A percentile compares a stretch with the other conserved stretches of the same genome.
These are phyloP conservation scores for Aurinia saxatilis DNA, from an alignment of 345 rosid species.

Conservation along the genomic window DNA sequence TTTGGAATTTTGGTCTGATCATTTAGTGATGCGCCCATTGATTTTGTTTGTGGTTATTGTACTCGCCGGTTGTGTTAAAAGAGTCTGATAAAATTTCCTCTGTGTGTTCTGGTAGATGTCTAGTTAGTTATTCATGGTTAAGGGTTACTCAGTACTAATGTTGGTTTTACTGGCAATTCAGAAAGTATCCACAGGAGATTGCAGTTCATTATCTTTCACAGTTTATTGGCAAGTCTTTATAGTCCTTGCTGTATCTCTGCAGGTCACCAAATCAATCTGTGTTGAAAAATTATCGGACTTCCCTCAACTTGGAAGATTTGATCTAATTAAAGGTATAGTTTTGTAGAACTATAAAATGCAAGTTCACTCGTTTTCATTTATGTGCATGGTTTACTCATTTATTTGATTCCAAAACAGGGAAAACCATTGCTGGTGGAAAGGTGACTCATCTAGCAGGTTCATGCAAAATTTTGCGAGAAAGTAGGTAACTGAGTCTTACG, in stretches of 20 bases:
- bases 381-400: background rate
- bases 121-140: no score
- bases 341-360: background rate
- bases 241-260: background rate
- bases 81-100: background rate
- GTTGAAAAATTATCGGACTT: constrained; percentile 78
- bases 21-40: no score
- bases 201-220: no score
- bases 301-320: constrained; percentile 92
- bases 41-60: background rate
- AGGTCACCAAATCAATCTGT: constrained; percentile 78
- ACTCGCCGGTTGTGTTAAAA: background rate
- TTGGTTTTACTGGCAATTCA: no score
- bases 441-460: constrained; percentile 46
- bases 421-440: constrained; percentile 70
- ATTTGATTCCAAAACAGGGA: constrained; percentile 31
- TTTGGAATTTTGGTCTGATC: background rate
- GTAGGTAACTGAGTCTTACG: constrained; percentile 16
- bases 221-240: background rate
- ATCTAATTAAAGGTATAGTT: constrained; percentile 79
- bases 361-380: background rate
- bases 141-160: no score
- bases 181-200: no score
- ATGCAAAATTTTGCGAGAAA: constrained; percentile 26
- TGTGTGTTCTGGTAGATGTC: background rate